Evolutionary conservation across 108 stramenopile species (phyloP).

Genomic region (Cyclotella baltica): DNA sequence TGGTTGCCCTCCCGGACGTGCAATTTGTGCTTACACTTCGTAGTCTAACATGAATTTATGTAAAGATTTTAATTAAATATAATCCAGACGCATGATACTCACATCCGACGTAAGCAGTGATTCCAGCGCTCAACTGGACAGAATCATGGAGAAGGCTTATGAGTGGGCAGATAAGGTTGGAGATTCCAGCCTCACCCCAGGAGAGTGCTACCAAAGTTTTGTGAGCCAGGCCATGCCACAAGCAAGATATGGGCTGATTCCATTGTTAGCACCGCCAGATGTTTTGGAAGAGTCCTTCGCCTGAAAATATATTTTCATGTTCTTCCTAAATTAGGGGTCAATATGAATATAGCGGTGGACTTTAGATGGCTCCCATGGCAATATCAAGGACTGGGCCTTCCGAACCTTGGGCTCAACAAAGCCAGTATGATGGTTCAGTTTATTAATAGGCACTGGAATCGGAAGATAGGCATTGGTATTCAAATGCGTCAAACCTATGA

Average conservation of each 20-base stretch:
- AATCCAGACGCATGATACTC: no score
- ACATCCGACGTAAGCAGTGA: background rate
- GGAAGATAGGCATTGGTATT: background rate
- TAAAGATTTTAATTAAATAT: no score
- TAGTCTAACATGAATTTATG: no score
- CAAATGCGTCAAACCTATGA: background rate
- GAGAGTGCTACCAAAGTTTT: background rate
- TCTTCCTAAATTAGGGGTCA: background rate
- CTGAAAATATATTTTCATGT: background rate
- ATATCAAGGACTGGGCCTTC: constrained; percentile 16
- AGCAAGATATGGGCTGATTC: constrained; percentile 8
- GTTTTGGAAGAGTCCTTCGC: background rate
- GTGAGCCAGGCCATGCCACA: background rate
- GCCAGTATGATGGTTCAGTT: background rate
- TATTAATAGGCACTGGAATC: constrained; percentile 6
- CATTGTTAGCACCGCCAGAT: background rate
- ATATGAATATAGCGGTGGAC: background rate
- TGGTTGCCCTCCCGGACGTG: no score
- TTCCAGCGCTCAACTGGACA: background rate
- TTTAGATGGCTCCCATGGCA: background rate
- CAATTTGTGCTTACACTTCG: no score
- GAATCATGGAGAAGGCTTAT: background rate
- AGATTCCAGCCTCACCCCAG: background rate
- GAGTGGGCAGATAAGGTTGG: background rate
- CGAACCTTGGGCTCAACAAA: background rate